Percentiles rank a stretch among this genome's conserved stretches.
phyloP scores from a whole-genome alignment of 108 stramenopile genomes.

The Pseudonitzschia delicatissima region DNA sequence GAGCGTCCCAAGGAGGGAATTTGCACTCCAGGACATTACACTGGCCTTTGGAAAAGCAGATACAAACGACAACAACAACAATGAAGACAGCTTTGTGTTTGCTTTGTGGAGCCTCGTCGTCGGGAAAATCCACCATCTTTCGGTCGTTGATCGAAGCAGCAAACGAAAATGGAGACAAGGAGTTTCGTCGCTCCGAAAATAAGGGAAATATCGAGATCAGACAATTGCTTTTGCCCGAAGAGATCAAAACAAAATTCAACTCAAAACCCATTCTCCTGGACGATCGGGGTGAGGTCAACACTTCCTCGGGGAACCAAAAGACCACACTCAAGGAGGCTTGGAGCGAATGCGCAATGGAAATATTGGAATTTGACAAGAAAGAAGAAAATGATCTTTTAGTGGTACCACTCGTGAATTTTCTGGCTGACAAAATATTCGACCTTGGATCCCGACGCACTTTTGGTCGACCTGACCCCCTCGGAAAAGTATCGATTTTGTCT shows the following conservation, averaged over 20 bases:
- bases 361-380: not conserved
- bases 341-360: not conserved
- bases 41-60: not conserved
- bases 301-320: not conserved
- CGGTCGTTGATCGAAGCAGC: conserved; percentile 8
- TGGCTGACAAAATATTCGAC: too few species aligned
- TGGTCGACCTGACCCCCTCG: conserved; percentile 34
- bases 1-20: conserved; percentile 33
- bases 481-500: conserved; percentile 32
- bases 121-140: conserved; percentile 44
- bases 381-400: not conserved
- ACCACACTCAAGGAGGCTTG: not conserved
- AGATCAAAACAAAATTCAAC: not conserved
- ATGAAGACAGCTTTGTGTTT: not conserved
- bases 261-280: conserved; percentile 34
- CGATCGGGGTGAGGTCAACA: conserved; percentile 2
- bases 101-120: conserved; percentile 40
- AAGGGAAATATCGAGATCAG: conserved; percentile 2
- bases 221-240: not conserved
- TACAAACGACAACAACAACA: not conserved
- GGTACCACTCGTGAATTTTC: too few species aligned
- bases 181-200: not conserved
- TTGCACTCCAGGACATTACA: conserved; percentile 28
- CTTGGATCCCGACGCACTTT: not conserved
- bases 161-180: not conserved